Evolutionary conservation across 441 rosid species (phyloP), one percentile per base, ranked within the genome.

Genomic region (Pelargonium citronellum): DNA sequence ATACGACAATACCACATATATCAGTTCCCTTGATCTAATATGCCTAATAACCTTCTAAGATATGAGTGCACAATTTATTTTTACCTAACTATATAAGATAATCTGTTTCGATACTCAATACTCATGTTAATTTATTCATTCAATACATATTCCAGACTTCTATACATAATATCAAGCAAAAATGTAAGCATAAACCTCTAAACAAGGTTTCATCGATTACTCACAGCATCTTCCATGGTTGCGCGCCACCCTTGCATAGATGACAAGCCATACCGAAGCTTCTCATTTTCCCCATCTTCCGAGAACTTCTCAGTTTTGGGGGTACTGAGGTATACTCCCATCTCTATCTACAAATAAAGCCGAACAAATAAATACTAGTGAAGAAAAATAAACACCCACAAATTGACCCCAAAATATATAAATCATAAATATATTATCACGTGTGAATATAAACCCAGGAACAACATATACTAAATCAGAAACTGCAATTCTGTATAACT

Each of bases 221-320:
- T 87, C 81, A 95, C 99, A 13, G 99, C 98, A 78, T 95, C 99
- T 85, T 95, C 99, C 98, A 92, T 92, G 53, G 89, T 76, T 19
- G 97, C 87, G 46, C 99, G 97, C 99, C 98, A 92, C 61, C 99
- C 98, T 84, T 95, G 99, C 99, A 95, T 92, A 74, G 97, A 95
- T 6, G 97, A 90, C 74, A 90, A 71, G 37, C 99, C 99, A 81
- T 84, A 95, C 76, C 93, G 81, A 62, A 95, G 84, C 82, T 81
- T 78, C 66, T 81, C 81, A 75, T 90, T 95, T 74, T 80, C 95
- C 10, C 95, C 97, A 60, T 92, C 97, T 74, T 92, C 99, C 13
- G 98, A 92, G 78, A 75, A 84, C 72, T 95, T 95, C 11, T 95
- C 98, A 11, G 96, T 92, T 78, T 92, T 95, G 0, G 99, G 98